A percentile compares a stretch with the other conserved stretches of the same genome.
phyloP scores from a whole-genome alignment of 2,329 filamentous ascomycete species.

The Fusarium marasasianum region DNA sequence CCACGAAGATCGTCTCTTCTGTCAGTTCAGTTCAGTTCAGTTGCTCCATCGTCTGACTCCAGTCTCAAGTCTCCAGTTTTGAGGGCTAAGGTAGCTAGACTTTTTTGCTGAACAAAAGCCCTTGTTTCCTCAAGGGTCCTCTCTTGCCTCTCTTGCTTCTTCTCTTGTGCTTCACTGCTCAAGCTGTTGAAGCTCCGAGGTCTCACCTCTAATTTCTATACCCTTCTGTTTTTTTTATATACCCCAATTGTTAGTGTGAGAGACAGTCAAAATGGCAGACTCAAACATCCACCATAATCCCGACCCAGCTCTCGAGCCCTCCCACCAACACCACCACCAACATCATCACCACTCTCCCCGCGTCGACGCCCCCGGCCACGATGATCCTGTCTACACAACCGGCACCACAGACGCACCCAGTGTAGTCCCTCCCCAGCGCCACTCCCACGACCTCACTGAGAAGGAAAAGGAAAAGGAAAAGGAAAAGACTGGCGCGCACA shows the following conservation, averaged over 20 bases:
- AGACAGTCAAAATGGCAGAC: slow-evolving; percentile 24
- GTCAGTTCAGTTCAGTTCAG: not conserved
- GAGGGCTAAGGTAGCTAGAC: slow-evolving; percentile 5
- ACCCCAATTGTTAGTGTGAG: not conserved
- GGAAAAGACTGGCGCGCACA: slow-evolving; percentile 38
- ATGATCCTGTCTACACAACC: slow-evolving; percentile 59
- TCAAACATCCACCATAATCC: slow-evolving; percentile 26
- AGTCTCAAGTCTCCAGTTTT: not conserved
- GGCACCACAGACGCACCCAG: slow-evolving; percentile 50
- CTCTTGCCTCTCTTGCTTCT: not conserved
- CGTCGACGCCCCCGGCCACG: slow-evolving; percentile 45
- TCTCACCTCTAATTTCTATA: not conserved
- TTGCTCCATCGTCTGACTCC: not conserved
- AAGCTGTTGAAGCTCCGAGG: slow-evolving; percentile 24
- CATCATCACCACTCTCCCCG: slow-evolving; percentile 55
- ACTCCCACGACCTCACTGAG: not conserved
- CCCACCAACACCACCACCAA: slow-evolving; percentile 55
- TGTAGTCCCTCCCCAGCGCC: slow-evolving; percentile 46
- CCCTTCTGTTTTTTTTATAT: not conserved
- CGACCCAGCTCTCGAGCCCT: slow-evolving; percentile 45
- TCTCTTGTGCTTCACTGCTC: slow-evolving; percentile 22
- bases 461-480: slow-evolving; percentile 17
- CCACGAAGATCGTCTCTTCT: slow-evolving; percentile 23
- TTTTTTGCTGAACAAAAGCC: slow-evolving; percentile 4
- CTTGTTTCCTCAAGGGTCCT: slow-evolving; percentile 1